Conservation (phyloP, 2,329 filamentous ascomycete genomes). For the Trichoderma sp. region DNA sequence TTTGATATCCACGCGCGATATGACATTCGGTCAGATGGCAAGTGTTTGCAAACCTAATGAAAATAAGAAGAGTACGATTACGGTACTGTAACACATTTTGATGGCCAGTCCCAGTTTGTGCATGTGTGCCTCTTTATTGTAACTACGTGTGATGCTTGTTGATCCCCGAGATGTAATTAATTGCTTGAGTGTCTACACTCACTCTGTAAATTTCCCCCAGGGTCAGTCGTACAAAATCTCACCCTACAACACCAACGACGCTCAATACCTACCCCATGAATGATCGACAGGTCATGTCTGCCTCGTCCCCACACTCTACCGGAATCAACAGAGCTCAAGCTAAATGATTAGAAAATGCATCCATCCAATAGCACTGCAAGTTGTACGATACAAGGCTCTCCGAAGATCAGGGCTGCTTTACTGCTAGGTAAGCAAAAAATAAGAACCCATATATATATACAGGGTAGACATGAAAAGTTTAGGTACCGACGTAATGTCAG, state of each 20-base stretch:
- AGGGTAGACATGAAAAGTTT: neutral
- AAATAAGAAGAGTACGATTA: constrained; percentile 33
- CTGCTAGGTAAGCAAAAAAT: neutral
- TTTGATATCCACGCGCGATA: constrained; percentile 40
- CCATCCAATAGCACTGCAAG: neutral
- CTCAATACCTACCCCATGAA: neutral
- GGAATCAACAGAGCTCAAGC: neutral
- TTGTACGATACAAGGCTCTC: neutral
- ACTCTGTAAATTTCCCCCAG: neutral
- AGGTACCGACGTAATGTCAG: neutral
- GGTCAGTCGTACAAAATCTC: neutral
- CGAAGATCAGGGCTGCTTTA: neutral
- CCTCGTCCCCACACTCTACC: neutral
- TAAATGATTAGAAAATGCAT: neutral
- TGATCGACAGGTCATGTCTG: neutral
- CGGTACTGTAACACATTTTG: constrained; percentile 24
- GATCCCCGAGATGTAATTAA: neutral
- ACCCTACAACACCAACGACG: neutral
- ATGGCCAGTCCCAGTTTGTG: neutral
- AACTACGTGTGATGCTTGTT: too few species aligned
- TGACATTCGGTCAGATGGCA: constrained; percentile 30
- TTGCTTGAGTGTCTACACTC: neutral
- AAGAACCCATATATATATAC: neutral
- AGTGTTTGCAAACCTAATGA: constrained; percentile 32
- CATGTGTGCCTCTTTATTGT: neutral